Evolutionary conservation across 768 basidiomycete species (phyloP).

Genomic region (Candolleomyces eurysporus): DNA sequence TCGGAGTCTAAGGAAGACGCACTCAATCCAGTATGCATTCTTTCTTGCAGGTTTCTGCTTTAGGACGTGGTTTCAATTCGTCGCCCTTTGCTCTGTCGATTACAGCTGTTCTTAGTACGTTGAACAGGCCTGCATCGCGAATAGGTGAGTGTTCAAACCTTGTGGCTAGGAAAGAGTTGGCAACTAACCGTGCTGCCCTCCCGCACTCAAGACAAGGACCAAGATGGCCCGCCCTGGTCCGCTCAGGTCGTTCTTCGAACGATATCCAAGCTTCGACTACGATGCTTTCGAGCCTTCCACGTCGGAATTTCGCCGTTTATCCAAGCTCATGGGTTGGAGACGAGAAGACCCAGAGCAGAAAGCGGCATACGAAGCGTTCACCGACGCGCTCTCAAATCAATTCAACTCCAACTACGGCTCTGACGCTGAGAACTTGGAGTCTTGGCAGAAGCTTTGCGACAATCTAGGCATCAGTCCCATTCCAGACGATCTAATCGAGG

Average conservation of each 20-base stretch:
- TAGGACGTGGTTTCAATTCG: too few species aligned
- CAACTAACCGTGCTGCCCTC: not conserved
- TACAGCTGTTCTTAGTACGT: too few species aligned
- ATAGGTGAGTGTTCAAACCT: too few species aligned
- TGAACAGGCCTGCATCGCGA: too few species aligned
- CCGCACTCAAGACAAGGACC: too few species aligned
- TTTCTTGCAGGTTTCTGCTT: too few species aligned
- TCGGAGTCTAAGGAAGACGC: too few species aligned
- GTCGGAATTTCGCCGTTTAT: not conserved
- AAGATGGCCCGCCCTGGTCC: too few species aligned
- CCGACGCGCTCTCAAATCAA: slow-evolving; percentile 20
- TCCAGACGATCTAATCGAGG: not conserved
- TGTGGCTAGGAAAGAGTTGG: too few species aligned
- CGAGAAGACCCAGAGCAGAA: not conserved
- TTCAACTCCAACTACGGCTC: slow-evolving; percentile 28
- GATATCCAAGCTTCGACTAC: not conserved
- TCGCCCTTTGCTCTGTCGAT: too few species aligned
- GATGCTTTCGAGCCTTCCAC: not conserved
- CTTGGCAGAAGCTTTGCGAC: slow-evolving; percentile 16
- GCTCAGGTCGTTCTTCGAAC: not conserved
- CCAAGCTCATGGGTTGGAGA: not conserved
- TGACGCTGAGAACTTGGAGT: slow-evolving; percentile 21
- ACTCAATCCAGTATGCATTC: too few species aligned
- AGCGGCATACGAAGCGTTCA: slow-evolving; percentile 12
- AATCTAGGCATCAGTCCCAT: not conserved